Conservation (phyloP, 2,329 filamentous ascomycete genomes). For the Cytospora schulzeri region DNA sequence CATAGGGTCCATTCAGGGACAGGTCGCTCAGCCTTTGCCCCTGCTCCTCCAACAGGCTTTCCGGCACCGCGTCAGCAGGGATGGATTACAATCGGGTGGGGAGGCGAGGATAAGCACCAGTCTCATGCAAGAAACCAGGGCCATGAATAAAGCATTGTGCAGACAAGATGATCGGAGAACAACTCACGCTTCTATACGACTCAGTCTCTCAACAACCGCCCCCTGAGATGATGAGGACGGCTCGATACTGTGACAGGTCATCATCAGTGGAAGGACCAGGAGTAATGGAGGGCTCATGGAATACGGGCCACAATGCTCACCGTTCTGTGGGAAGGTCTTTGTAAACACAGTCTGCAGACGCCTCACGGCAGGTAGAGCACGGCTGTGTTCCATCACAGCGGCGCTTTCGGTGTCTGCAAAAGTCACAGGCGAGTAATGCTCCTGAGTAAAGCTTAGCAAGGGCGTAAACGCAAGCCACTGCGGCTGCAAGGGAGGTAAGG, state of each 20-base stretch:
- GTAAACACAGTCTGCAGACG: conserved; percentile 43
- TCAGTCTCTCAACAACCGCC: conserved; percentile 41
- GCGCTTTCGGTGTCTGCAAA: conserved; percentile 43
- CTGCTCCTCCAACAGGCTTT: conserved; percentile 33
- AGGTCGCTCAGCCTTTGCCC: conserved; percentile 30
- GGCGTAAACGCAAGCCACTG: neutral
- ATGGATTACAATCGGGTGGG: conserved; percentile 31
- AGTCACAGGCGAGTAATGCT: conserved; percentile 44
- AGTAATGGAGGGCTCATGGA: neutral
- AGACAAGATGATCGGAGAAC: conserved; percentile 9
- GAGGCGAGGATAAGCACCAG: conserved; percentile 30
- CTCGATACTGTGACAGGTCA: conserved; percentile 34
- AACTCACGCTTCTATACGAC: conserved; percentile 39
- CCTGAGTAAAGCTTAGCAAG: conserved; percentile 35
- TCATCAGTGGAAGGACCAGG: neutral
- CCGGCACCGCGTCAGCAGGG: conserved; percentile 13
- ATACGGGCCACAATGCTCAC: conserved; percentile 18
- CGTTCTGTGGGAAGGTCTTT: conserved; percentile 40
- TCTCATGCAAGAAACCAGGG: neutral
- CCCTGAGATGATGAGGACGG: conserved; percentile 36
- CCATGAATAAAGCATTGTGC: conserved; percentile 31
- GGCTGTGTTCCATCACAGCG: conserved; percentile 43
- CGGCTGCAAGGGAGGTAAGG: conserved; percentile 8
- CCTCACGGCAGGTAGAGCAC: conserved; percentile 43
- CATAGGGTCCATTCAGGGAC: conserved; percentile 15